These are phyloP conservation scores for Asterochloris sp. DNA, from an alignment of 139 green algal genomes.

Conservation along the genomic window DNA sequence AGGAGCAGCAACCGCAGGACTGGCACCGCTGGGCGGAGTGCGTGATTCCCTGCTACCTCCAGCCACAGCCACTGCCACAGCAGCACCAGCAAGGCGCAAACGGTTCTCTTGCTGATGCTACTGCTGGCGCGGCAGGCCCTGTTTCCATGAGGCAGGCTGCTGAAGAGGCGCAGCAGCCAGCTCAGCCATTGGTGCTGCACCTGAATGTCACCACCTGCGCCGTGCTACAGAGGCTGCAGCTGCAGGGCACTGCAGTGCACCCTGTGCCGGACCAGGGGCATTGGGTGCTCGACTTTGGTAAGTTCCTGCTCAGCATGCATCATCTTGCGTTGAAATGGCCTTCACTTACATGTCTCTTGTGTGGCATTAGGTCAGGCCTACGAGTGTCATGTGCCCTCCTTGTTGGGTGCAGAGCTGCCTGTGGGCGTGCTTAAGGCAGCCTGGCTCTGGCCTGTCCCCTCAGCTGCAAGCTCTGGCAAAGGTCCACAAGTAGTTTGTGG, in stretches of 20 bases:
- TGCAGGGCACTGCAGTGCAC: neutral
- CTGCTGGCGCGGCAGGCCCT: neutral
- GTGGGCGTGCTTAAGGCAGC: neutral
- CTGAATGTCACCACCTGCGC: constrained; percentile 9
- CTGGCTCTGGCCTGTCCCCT: neutral
- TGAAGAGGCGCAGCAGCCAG: no score
- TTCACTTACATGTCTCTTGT: neutral
- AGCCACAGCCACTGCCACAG: neutral
- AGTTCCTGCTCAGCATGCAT: neutral
- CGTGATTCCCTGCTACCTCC: constrained; percentile 1
- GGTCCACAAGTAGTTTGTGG: neutral
- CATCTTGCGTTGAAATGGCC: neutral
- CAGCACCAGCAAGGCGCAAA: neutral
- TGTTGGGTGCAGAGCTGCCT: neutral
- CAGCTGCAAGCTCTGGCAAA: neutral
- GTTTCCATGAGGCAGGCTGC: no score
- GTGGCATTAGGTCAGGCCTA: neutral
- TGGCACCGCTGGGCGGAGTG: neutral
- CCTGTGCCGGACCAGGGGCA: neutral
- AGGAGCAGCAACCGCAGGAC: neutral
- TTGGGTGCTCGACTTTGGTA: constrained; percentile 13
- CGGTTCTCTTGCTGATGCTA: neutral
- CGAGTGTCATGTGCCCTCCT: neutral
- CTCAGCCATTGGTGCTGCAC: neutral
- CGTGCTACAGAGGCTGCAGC: neutral